These are phyloP conservation scores for Zygosaccharomyces sapae DNA, from an alignment of 1,139 yeast species.

Conservation along the genomic window DNA sequence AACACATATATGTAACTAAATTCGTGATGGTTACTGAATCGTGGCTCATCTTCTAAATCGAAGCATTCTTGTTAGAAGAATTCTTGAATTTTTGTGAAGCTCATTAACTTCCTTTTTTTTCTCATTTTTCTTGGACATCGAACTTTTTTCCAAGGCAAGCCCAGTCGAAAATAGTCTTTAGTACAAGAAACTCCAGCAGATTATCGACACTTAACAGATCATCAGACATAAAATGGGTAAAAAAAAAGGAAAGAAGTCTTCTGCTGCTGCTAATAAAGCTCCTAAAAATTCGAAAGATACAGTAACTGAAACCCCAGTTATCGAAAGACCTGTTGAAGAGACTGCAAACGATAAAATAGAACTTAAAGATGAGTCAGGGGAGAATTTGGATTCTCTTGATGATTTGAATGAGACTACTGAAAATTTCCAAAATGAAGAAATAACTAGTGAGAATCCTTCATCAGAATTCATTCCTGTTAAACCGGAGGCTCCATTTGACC, in stretches of 20 bases:
- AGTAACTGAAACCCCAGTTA: background rate
- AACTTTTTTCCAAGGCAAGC: background rate
- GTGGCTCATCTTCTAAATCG: background rate
- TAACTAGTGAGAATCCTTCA: background rate
- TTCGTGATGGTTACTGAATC: background rate
- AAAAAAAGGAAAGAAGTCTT: slow-evolving; percentile 5
- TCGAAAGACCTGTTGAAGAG: background rate
- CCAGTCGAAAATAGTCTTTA: background rate
- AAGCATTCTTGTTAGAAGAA: background rate
- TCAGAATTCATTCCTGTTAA: background rate
- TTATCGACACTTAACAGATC: background rate
- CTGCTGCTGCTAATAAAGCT: background rate
- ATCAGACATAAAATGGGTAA: slow-evolving; percentile 3
- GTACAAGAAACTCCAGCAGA: background rate
- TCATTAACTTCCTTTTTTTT: background rate
- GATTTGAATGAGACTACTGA: slow-evolving; percentile 1
- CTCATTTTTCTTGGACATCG: background rate
- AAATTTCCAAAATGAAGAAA: background rate
- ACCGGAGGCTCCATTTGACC: background rate
- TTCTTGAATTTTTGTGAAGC: background rate
- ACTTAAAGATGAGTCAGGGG: background rate
- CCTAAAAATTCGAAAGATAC: background rate
- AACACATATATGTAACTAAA: slow-evolving; percentile 2
- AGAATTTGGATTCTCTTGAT: background rate
- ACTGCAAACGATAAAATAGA: background rate